These are phyloP conservation scores for Nakazawaea sp. DNA, from an alignment of 805 yeast genomes.

Conservation along the genomic window DNA sequence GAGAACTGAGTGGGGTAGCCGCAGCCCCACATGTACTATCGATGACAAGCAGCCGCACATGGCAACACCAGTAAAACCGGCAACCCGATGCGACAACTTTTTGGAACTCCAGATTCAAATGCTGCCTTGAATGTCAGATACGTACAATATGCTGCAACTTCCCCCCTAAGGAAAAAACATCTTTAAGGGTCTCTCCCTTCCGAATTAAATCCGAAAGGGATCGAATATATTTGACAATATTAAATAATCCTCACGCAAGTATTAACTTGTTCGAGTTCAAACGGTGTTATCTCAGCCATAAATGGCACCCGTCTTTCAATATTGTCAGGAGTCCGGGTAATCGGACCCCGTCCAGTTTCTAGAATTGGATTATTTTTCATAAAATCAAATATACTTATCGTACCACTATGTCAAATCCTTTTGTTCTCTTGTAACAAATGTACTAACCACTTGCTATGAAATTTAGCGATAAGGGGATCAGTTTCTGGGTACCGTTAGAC, in stretches of 20 bases:
- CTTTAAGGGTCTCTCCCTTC: too few species aligned
- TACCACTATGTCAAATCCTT: not conserved
- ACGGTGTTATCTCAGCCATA: conserved; percentile 69
- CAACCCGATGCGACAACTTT: conserved; percentile 3
- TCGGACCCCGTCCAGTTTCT: not conserved
- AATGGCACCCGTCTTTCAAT: conserved; percentile 40
- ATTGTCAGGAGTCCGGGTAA: conserved; percentile 5
- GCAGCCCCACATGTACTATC: too few species aligned
- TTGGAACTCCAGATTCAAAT: conserved; percentile 8
- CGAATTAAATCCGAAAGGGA: not conserved
- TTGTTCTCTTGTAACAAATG: too few species aligned
- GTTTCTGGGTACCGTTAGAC: conserved; percentile 75
- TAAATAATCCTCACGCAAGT: conserved; percentile 72
- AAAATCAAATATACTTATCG: conserved; percentile 11
- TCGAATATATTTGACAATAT: conserved; percentile 26
- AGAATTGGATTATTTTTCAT: conserved; percentile 5
- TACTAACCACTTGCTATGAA: conserved; percentile 86
- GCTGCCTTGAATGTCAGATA: too few species aligned
- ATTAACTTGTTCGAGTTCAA: conserved; percentile 73
- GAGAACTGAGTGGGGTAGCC: too few species aligned
- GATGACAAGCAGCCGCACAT: conserved; percentile 9
- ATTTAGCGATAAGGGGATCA: conserved; percentile 76
- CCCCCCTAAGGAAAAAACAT: too few species aligned
- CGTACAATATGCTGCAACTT: too few species aligned
- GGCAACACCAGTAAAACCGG: not conserved